A percentile compares a stretch with the other conserved stretches of the same genome.
phyloP scores from a whole-genome alignment of 2,329 filamentous ascomycete species.

The Fusarium sarcochroum region DNA sequence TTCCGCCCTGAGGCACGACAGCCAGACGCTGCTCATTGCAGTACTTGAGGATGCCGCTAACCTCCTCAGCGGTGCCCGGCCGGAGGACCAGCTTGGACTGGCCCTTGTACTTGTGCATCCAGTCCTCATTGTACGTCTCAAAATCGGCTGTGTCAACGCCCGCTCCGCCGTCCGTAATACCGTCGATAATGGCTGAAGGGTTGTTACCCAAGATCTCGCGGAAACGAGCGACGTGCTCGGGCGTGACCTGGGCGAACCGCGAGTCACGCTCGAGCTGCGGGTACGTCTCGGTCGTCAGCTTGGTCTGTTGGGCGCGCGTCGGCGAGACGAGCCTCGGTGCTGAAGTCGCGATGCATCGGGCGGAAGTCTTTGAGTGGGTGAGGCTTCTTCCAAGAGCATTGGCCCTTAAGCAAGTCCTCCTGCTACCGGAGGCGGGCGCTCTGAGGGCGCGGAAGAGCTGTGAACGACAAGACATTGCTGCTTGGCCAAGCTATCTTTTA shows the following conservation, averaged over 20 bases:
- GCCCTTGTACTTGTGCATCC: slow-evolving; percentile 99
- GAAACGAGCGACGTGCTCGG: slow-evolving; percentile 87
- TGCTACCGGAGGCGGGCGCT: slow-evolving; percentile 33
- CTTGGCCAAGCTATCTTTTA: not conserved
- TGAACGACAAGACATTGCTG: slow-evolving; percentile 46
- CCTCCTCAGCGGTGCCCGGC: slow-evolving; percentile 86
- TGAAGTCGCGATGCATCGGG: slow-evolving; percentile 51
- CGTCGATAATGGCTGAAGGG: slow-evolving; percentile 83
- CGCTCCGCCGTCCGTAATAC: slow-evolving; percentile 76
- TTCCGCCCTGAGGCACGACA: slow-evolving; percentile 96
- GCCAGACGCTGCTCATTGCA: slow-evolving; percentile 94
- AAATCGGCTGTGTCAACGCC: slow-evolving; percentile 82
- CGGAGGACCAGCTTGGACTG: slow-evolving; percentile 90
- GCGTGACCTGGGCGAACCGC: slow-evolving; percentile 79
- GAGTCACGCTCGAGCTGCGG: slow-evolving; percentile 85
- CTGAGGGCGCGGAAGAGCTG: slow-evolving; percentile 47
- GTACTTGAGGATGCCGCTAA: slow-evolving; percentile 92
- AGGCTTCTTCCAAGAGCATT: slow-evolving; percentile 17
- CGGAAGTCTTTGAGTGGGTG: slow-evolving; percentile 16
- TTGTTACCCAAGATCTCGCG: slow-evolving; percentile 82
- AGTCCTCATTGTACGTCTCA: slow-evolving; percentile 94
- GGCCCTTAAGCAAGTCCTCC: slow-evolving; percentile 32
- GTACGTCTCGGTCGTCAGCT: slow-evolving; percentile 89
- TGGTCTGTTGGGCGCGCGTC: slow-evolving; percentile 53
- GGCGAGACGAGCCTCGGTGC: slow-evolving; percentile 47